Conservation (phyloP, 2,329 filamentous ascomycete species). For the Diaporthe vexans region DNA sequence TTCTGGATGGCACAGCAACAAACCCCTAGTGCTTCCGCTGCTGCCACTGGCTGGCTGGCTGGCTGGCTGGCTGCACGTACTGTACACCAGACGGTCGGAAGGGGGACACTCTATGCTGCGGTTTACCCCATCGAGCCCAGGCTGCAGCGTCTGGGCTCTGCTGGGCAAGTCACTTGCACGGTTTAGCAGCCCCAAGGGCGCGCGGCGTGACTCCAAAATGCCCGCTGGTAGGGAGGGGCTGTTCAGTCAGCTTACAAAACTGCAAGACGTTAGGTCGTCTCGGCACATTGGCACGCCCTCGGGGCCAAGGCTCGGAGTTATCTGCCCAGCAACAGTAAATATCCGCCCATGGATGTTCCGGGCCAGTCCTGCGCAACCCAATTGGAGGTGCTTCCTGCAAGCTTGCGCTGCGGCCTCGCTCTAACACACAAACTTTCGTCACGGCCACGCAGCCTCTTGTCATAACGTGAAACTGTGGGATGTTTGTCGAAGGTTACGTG, state of each 20-base stretch:
- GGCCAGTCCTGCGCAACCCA: neutral
- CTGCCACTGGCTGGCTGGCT: neutral
- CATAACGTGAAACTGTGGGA: slow-evolving; percentile 38
- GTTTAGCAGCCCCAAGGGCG: neutral
- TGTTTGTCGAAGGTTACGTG: slow-evolving; percentile 23
- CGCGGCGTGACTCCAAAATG: neutral
- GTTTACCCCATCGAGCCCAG: slow-evolving; percentile 4
- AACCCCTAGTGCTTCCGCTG: neutral
- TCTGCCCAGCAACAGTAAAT: neutral
- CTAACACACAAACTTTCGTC: slow-evolving; percentile 8
- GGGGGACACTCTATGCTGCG: neutral
- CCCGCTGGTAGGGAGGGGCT: slow-evolving; percentile 10
- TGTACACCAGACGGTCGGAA: neutral
- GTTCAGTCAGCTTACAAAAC: slow-evolving; percentile 17
- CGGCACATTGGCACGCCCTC: slow-evolving; percentile 24
- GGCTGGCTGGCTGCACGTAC: no score
- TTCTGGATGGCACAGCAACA: neutral
- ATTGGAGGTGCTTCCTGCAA: neutral
- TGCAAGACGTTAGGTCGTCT: slow-evolving; percentile 9
- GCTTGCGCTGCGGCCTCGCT: slow-evolving; percentile 2
- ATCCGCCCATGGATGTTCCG: slow-evolving; percentile 16
- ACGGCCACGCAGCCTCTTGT: slow-evolving; percentile 32
- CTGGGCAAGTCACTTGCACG: slow-evolving; percentile 8
- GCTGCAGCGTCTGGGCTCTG: slow-evolving; percentile 14
- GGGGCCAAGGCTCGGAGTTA: slow-evolving; percentile 8